Conservation (phyloP, 192 early-diverging fungal species). For the Diversispora epigaea region DNA sequence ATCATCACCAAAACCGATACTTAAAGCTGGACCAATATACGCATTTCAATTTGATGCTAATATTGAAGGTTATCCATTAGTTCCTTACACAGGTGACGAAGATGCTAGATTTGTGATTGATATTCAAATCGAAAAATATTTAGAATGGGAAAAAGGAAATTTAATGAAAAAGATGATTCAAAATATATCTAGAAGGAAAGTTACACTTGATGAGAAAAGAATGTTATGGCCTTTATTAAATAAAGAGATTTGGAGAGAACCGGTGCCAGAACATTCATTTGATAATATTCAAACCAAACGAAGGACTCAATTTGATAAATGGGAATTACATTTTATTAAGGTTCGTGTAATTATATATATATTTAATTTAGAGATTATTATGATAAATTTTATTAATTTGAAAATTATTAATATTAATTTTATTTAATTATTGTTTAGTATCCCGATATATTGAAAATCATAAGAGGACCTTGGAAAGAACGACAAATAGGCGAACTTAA, state of each 20-base stretch:
- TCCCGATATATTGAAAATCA: background rate
- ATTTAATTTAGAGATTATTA: background rate
- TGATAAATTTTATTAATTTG: background rate
- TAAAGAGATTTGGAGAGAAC: background rate
- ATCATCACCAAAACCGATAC: slow-evolving; percentile 21
- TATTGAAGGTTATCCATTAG: background rate
- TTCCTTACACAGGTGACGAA: background rate
- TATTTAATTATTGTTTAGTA: background rate
- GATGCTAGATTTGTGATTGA: slow-evolving; percentile 1
- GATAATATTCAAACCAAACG: background rate
- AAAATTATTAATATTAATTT: background rate
- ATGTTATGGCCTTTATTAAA: slow-evolving; percentile 6
- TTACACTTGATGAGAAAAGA: background rate
- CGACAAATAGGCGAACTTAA: background rate
- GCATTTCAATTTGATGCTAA: background rate
- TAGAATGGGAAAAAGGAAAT: background rate
- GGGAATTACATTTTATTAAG: slow-evolving; percentile 13
- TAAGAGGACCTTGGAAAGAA: background rate
- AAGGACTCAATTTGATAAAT: background rate
- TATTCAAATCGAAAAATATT: slow-evolving; percentile 9
- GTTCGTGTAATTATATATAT: background rate
- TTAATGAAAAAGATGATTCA: background rate
- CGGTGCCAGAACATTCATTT: background rate
- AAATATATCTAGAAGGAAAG: background rate
- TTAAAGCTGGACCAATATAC: background rate